Percentiles rank a stretch among this genome's conserved stretches.
Conservation (phyloP, 2,329 filamentous ascomycete genomes). For the Elsinoe necatrix region DNA sequence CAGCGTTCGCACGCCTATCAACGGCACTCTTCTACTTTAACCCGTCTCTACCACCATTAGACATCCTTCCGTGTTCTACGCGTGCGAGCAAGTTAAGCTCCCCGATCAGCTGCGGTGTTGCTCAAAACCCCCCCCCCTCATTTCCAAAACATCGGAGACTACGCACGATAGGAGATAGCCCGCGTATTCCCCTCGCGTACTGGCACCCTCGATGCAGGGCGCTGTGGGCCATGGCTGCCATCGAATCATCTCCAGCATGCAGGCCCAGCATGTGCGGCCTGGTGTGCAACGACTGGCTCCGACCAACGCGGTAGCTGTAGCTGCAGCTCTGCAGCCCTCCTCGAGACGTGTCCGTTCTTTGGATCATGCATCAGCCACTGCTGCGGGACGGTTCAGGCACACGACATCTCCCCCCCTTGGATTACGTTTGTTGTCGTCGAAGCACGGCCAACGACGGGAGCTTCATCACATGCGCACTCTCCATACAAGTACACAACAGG, state of each 20-base stretch:
- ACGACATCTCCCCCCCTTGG: neutral
- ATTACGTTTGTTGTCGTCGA: conserved; percentile 10
- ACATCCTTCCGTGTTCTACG: neutral
- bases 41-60: conserved; percentile 10
- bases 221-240: conserved; percentile 2
- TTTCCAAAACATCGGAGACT: neutral
- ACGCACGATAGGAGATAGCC: conserved; percentile 8
- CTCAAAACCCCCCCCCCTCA: conserved; percentile 6
- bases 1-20: conserved; percentile 9
- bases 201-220: conserved; percentile 6
- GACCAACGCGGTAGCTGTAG: neutral
- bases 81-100: neutral
- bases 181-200: neutral
- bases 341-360: neutral
- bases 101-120: neutral
- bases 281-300: conserved; percentile 9
- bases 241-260: neutral
- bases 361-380: conserved; percentile 6
- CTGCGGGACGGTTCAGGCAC: conserved; percentile 11
- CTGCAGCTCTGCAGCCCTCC: neutral
- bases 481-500: conserved; percentile 4
- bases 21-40: conserved; percentile 13
- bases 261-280: conserved; percentile 6
- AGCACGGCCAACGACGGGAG: conserved; percentile 2
- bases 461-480: conserved; percentile 8